phyloP scores from a whole-genome alignment of 75 land plant genomes.

The Azolla pinnata region DNA sequence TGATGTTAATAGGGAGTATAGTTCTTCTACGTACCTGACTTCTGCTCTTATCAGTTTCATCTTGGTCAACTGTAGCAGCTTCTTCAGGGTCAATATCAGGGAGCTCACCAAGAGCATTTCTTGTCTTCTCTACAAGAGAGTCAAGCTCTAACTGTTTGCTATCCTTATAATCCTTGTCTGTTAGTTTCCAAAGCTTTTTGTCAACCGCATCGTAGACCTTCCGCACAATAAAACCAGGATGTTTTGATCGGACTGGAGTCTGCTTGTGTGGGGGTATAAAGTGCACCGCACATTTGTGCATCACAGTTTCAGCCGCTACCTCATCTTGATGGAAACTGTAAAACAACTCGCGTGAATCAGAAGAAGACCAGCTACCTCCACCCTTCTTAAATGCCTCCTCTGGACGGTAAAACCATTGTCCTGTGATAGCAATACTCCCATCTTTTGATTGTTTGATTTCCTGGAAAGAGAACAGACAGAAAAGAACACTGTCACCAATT shows the following conservation, averaged over 20 bases:
- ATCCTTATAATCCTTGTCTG: slow-evolving; percentile 93
- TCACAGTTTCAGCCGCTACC: slow-evolving; percentile 91
- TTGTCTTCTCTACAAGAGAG: slow-evolving; percentile 78
- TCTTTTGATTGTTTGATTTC: slow-evolving; percentile 67
- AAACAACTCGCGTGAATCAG: slow-evolving; percentile 84
- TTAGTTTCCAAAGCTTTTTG: slow-evolving; percentile 45
- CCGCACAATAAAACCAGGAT: slow-evolving; percentile 94
- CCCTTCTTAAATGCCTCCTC: slow-evolving; percentile 86
- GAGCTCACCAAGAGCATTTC: slow-evolving; percentile 65
- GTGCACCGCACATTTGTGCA: slow-evolving; percentile 95
- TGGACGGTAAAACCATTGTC: slow-evolving; percentile 98
- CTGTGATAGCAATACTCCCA: slow-evolving; percentile 70
- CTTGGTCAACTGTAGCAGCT: slow-evolving; percentile 22
- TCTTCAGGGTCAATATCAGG: slow-evolving; percentile 63
- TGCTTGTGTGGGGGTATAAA: slow-evolving; percentile 81
- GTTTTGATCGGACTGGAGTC: slow-evolving; percentile 56
- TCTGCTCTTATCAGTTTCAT: slow-evolving; percentile 34
- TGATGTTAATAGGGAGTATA: slow-evolving; percentile 45
- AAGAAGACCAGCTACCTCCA: slow-evolving; percentile 76
- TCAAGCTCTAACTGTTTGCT: slow-evolving; percentile 76
- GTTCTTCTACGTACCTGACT: slow-evolving; percentile 35
- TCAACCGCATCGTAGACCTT: slow-evolving; percentile 82
- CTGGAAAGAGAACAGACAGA: slow-evolving; percentile 17
- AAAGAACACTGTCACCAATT: too few relatives aligned
- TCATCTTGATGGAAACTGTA: slow-evolving; percentile 95